phyloP scores from a whole-genome alignment of 2,329 filamentous ascomycete species.

The Thielaviopsis euricoi region DNA sequence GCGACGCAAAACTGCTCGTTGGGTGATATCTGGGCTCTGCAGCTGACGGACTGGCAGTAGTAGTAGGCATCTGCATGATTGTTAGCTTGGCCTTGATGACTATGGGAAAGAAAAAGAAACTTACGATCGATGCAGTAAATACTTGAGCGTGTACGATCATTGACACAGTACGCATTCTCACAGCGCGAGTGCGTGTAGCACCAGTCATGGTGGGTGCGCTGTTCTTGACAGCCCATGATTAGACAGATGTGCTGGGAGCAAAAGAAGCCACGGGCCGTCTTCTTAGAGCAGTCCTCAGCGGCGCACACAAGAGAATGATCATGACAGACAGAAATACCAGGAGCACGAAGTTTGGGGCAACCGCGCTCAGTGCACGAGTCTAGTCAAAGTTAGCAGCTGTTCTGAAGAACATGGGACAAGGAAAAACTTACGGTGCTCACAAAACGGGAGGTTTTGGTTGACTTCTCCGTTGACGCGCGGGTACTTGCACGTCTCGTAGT shows the following conservation, averaged over 20 bases:
- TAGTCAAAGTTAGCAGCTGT: background rate
- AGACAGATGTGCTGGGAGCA: conserved; percentile 13
- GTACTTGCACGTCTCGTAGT: background rate
- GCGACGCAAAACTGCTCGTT: conserved; percentile 1
- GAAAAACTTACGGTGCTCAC: conserved; percentile 5
- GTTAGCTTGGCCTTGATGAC: background rate
- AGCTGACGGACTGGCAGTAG: background rate
- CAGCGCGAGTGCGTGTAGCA: conserved; percentile 13
- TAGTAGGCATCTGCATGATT: background rate
- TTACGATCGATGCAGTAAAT: conserved; percentile 1
- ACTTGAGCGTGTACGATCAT: background rate
- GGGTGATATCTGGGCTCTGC: background rate
- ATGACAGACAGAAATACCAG: conserved; percentile 9
- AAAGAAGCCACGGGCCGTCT: conserved; percentile 9
- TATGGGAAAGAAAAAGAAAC: background rate
- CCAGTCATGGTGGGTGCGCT: conserved; percentile 13
- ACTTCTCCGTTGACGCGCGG: background rate
- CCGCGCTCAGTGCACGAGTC: conserved; percentile 13
- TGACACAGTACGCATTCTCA: conserved; percentile 11
- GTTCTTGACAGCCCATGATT: conserved; percentile 9
- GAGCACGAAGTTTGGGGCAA: conserved; percentile 12
- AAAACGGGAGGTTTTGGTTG: background rate
- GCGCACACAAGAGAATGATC: conserved; percentile 13
- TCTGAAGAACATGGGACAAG: background rate
- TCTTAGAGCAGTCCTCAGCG: conserved; percentile 11